Conservation (phyloP, 2,329 filamentous ascomycete genomes). For the Thielaviopsis musarum region DNA sequence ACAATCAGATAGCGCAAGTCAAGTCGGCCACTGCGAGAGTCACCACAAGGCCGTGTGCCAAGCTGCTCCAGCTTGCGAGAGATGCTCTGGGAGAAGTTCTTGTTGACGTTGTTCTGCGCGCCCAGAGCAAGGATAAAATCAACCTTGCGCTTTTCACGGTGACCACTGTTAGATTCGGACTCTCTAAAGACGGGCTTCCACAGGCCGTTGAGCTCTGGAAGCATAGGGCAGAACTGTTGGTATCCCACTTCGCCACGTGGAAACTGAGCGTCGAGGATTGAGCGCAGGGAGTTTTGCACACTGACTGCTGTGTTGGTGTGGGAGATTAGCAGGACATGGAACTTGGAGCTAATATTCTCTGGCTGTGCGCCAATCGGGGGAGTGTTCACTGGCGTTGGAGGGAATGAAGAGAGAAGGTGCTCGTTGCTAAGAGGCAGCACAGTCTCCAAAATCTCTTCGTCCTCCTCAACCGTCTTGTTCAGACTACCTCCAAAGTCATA, state of each 20-base stretch:
- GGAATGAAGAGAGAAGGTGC: constrained; percentile 11
- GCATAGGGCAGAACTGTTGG: constrained; percentile 28
- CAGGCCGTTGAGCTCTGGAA: constrained; percentile 31
- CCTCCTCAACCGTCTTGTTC: neutral
- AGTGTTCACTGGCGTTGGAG: constrained; percentile 8
- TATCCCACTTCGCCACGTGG: constrained; percentile 30
- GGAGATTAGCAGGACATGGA: constrained; percentile 23
- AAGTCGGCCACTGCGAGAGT: constrained; percentile 36
- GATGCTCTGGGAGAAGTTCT: constrained; percentile 30
- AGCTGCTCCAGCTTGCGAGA: constrained; percentile 37
- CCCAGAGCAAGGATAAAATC: constrained; percentile 46
- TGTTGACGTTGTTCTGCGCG: constrained; percentile 35
- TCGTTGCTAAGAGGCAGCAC: constrained; percentile 4
- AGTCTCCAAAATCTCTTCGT: neutral
- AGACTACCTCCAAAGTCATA: constrained; percentile 6
- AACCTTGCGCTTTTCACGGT: constrained; percentile 24
- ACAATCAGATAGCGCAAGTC: constrained; percentile 44
- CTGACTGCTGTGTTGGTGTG: constrained; percentile 31
- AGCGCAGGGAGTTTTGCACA: constrained; percentile 40
- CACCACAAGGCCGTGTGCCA: constrained; percentile 31
- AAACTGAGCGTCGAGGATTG: constrained; percentile 34
- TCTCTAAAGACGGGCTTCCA: constrained; percentile 37
- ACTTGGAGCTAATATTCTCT: constrained; percentile 6
- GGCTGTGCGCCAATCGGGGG: constrained; percentile 3
- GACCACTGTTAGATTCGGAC: constrained; percentile 16